phyloP scores from a whole-genome alignment of 2,329 filamentous ascomycete genomes.

The Monilinia polystroma region DNA sequence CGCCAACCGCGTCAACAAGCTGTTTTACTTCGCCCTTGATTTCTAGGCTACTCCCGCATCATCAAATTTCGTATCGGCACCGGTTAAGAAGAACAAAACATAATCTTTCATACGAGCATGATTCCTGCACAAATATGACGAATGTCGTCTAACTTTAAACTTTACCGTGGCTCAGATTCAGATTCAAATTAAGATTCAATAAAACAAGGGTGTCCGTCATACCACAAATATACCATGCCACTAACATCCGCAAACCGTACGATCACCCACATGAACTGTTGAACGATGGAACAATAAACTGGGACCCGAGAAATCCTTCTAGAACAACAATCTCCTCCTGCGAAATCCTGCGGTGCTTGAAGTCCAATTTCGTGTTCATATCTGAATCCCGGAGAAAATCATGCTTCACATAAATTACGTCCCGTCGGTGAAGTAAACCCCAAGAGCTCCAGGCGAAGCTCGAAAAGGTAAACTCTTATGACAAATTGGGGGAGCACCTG shows the following conservation, averaged over 20 bases:
- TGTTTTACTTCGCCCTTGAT: not conserved
- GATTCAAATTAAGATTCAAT: not conserved
- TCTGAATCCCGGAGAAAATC: not conserved
- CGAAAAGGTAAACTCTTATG: not conserved
- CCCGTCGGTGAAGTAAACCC: constrained; percentile 5
- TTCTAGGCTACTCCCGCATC: not conserved
- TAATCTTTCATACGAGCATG: constrained; percentile 1
- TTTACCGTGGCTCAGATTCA: constrained; percentile 6
- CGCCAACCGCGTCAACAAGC: not conserved
- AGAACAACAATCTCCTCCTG: not conserved
- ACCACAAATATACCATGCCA: not conserved
- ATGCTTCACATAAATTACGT: constrained; percentile 2
- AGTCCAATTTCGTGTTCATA: constrained; percentile 10
- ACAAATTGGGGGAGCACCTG: not conserved
- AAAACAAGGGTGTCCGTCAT: not conserved
- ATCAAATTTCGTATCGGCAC: not conserved
- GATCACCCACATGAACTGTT: constrained; percentile 13
- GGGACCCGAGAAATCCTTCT: constrained; percentile 2
- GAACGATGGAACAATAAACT: constrained; percentile 8
- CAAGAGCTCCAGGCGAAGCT: not conserved
- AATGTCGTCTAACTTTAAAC: not conserved
- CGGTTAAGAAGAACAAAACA: not conserved
- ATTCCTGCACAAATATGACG: constrained; percentile 13
- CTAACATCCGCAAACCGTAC: constrained; percentile 12
- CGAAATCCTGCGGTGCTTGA: not conserved